Conservation (phyloP, 1,284 basidiomycete genomes). For the Cutaneotrichosporon daszewskae region DNA sequence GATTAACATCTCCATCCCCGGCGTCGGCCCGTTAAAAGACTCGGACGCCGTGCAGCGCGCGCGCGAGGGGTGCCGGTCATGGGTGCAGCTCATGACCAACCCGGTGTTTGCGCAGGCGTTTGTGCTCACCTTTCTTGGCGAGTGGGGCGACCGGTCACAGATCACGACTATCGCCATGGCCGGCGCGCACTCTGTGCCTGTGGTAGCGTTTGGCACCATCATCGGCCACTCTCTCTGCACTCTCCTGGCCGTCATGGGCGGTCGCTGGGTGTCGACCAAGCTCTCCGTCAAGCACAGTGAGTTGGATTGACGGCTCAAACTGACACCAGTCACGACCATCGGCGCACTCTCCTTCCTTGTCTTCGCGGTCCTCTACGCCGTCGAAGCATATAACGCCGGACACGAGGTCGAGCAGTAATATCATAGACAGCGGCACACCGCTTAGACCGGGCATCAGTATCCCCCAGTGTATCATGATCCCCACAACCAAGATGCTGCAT, state of each 20-base stretch:
- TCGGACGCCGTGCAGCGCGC: not conserved
- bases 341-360: slow-evolving; percentile 76
- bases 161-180: slow-evolving; percentile 95
- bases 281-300: slow-evolving; percentile 89
- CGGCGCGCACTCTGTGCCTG: slow-evolving; percentile 72
- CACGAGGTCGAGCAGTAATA: slow-evolving; percentile 6
- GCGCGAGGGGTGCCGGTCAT: slow-evolving; percentile 5
- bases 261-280: slow-evolving; percentile 84
- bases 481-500: too few relatives aligned
- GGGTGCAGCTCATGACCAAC: slow-evolving; percentile 69
- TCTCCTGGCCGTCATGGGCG: slow-evolving; percentile 79
- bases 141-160: slow-evolving; percentile 97
- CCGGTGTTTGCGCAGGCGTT: slow-evolving; percentile 96
- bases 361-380: slow-evolving; percentile 71
- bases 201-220: slow-evolving; percentile 85
- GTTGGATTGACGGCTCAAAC: slow-evolving; percentile 34
- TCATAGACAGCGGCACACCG: too few relatives aligned
- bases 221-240: slow-evolving; percentile 87
- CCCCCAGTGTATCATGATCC: too few relatives aligned
- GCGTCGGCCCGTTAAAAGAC: slow-evolving; percentile 10
- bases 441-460: too few relatives aligned
- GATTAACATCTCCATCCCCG: slow-evolving; percentile 3
- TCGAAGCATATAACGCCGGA: slow-evolving; percentile 55
- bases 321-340: slow-evolving; percentile 66
- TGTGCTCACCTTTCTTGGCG: slow-evolving; percentile 89